Evolutionary conservation across 2,329 filamentous ascomycete species (phyloP).

Genomic region (Lachnellula occidentalis): DNA sequence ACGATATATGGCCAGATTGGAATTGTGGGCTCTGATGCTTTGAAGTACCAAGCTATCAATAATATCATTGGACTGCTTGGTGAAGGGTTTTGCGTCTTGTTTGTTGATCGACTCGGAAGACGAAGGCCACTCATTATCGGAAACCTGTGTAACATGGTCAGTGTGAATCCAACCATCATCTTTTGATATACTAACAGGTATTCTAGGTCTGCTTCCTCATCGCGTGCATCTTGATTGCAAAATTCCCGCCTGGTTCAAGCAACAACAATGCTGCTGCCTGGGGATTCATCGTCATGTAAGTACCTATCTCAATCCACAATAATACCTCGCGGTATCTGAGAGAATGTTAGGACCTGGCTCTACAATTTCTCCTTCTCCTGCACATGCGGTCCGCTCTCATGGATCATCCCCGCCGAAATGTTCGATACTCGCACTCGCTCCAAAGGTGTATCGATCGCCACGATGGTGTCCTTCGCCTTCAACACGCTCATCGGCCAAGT

Average conservation of each 20-base stretch:
- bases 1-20: constrained; percentile 55
- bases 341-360: constrained; percentile 56
- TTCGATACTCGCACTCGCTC: constrained; percentile 54
- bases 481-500: constrained; percentile 51
- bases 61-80: constrained; percentile 56
- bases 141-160: constrained; percentile 65
- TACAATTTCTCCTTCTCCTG: constrained; percentile 67
- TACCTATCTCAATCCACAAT: not conserved
- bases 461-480: constrained; percentile 52
- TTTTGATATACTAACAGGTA: constrained; percentile 17
- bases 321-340: not conserved
- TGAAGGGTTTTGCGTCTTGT: constrained; percentile 53
- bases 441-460: constrained; percentile 57
- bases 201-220: constrained; percentile 54
- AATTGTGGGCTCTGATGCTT: constrained; percentile 48
- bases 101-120: constrained; percentile 65
- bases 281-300: constrained; percentile 63
- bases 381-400: constrained; percentile 49
- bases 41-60: constrained; percentile 62
- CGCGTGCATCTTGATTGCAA: constrained; percentile 46
- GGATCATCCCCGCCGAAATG: constrained; percentile 54
- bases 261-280: constrained; percentile 53
- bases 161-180: constrained; percentile 22
- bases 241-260: constrained; percentile 54
- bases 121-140: constrained; percentile 67